Evolutionary conservation across 495 filamentous ascomycete species (phyloP).

Genomic region (Aspergillus haitiensis): DNA sequence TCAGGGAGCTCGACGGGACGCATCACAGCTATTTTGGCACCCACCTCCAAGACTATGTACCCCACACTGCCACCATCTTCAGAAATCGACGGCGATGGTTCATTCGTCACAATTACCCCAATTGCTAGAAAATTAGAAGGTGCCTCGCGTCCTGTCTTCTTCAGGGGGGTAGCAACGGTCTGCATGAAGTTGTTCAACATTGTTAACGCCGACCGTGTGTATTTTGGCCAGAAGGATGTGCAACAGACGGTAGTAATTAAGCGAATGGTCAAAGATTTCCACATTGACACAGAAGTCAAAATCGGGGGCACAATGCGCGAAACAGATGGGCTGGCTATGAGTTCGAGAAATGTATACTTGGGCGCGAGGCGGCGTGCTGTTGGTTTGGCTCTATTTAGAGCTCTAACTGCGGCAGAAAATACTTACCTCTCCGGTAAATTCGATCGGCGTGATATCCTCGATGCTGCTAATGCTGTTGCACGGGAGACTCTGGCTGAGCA

Average conservation of each 20-base stretch:
- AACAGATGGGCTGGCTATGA: constrained; percentile 84
- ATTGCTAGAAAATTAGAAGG: constrained; percentile 80
- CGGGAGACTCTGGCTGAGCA: constrained; percentile 58
- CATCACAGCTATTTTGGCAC: constrained; percentile 81
- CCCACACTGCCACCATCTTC: constrained; percentile 81
- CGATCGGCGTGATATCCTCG: constrained; percentile 63
- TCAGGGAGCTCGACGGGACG: constrained; percentile 57
- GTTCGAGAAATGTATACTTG: constrained; percentile 91
- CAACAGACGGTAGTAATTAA: constrained; percentile 92
- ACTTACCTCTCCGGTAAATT: constrained; percentile 59
- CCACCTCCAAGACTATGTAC: constrained; percentile 82
- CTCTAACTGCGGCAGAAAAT: constrained; percentile 68
- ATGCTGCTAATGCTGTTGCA: constrained; percentile 58
- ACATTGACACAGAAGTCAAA: constrained; percentile 71
- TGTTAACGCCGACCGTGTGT: constrained; percentile 80
- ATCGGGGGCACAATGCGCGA: constrained; percentile 77
- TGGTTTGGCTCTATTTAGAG: constrained; percentile 67
- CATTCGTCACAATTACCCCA: constrained; percentile 92
- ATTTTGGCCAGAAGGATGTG: constrained; percentile 97
- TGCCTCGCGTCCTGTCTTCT: constrained; percentile 86
- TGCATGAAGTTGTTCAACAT: constrained; percentile 98
- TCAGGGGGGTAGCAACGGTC: constrained; percentile 92
- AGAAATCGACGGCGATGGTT: constrained; percentile 71
- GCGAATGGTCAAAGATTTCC: constrained; percentile 84
- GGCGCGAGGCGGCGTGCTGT: constrained; percentile 69